Evolutionary conservation across 2,329 filamentous ascomycete genomes (phyloP).

Genomic region (Dryadomyces quercus-mongolicae): DNA sequence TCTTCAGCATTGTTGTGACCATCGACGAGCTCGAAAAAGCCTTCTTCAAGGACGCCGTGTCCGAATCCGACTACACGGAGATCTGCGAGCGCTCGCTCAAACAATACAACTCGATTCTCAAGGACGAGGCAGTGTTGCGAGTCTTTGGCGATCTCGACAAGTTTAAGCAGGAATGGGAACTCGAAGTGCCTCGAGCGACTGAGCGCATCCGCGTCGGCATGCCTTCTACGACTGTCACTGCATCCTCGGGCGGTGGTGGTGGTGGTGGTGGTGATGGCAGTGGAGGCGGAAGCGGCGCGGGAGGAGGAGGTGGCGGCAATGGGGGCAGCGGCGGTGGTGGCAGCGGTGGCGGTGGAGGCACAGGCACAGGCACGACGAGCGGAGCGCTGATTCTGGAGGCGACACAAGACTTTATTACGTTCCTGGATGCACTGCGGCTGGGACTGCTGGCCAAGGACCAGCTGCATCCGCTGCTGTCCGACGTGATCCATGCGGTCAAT

Average conservation of each 20-base stretch:
- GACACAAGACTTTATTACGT: constrained; percentile 97
- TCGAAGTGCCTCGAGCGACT: constrained; percentile 88
- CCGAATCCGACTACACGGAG: constrained; percentile 87
- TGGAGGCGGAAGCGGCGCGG: constrained; percentile 33
- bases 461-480: constrained; percentile 85
- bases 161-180: constrained; percentile 89
- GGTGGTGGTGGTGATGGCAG: constrained; percentile 40
- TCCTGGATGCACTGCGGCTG: constrained; percentile 86
- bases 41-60: constrained; percentile 88
- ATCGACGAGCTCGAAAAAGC: constrained; percentile 93
- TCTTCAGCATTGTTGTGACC: constrained; percentile 95
- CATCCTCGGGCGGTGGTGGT: constrained; percentile 31
- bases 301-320: constrained; percentile 25
- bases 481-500: constrained; percentile 95
- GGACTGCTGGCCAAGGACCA: constrained; percentile 91
- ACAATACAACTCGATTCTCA: constrained; percentile 91
- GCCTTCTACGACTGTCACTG: constrained; percentile 62
- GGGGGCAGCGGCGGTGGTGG: constrained; percentile 54
- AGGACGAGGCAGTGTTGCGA: constrained; percentile 79
- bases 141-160: constrained; percentile 81
- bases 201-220: constrained; percentile 87
- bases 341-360: constrained; percentile 29
- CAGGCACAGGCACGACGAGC: constrained; percentile 31
- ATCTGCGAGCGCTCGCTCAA: constrained; percentile 88
- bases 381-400: constrained; percentile 71